phyloP scores from a whole-genome alignment of 2,329 filamentous ascomycete genomes.

The Phyllosticta capitalensis region DNA sequence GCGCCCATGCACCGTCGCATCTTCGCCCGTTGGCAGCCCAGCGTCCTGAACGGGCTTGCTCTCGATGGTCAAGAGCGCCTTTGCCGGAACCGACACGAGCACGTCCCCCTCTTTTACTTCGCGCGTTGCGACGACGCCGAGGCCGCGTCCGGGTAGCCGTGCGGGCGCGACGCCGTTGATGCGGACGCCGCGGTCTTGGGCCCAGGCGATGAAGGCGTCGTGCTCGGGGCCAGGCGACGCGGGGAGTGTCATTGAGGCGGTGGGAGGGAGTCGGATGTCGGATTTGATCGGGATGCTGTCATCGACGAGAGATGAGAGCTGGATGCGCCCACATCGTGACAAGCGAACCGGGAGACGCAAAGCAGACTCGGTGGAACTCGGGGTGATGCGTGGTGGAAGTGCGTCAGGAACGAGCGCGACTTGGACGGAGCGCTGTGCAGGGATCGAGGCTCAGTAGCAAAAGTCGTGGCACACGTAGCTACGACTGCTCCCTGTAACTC shows the following conservation, averaged over 20 bases:
- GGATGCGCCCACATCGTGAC: not conserved
- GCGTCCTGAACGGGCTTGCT: slow-evolving; percentile 40
- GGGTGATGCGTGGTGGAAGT: not conserved
- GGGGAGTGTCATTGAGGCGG: not conserved
- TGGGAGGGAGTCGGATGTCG: not conserved
- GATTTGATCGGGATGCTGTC: not conserved
- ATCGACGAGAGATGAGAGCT: not conserved
- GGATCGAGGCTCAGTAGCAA: not conserved
- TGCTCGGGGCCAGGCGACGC: slow-evolving; percentile 30
- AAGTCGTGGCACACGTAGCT: no score
- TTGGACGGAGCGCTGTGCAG: not conserved
- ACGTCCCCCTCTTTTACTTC: slow-evolving; percentile 52
- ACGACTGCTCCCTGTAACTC: no score
- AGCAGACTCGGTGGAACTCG: not conserved
- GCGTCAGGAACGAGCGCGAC: not conserved
- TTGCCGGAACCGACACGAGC: slow-evolving; percentile 56
- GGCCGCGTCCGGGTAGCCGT: slow-evolving; percentile 60
- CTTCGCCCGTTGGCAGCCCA: slow-evolving; percentile 37
- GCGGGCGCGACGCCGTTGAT: slow-evolving; percentile 59
- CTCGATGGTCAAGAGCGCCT: slow-evolving; percentile 55
- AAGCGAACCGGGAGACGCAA: not conserved
- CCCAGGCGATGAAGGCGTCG: slow-evolving; percentile 59
- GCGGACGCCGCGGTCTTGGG: slow-evolving; percentile 51
- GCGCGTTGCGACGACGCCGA: slow-evolving; percentile 66
- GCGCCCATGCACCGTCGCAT: slow-evolving; percentile 58